phyloP scores from a whole-genome alignment of 2,329 filamentous ascomycete species.

The Aspergillus cejpii region DNA sequence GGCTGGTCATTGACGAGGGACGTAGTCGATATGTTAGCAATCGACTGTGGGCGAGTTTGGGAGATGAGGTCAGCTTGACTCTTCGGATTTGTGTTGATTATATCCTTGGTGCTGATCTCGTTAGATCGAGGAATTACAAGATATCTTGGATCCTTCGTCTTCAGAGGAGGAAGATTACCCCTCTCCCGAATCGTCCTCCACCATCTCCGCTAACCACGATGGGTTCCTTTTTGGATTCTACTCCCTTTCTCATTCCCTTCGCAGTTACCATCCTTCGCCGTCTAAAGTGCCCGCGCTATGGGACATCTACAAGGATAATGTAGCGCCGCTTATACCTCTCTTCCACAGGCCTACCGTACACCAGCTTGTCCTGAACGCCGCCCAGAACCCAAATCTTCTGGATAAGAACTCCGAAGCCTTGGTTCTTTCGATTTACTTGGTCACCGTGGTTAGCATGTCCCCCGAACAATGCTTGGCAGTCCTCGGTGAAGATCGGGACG shows the following conservation, averaged over 20 bases:
- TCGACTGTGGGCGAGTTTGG: conserved; percentile 55
- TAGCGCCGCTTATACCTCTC: conserved; percentile 56
- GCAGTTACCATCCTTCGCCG: conserved; percentile 50
- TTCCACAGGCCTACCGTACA: conserved; percentile 52
- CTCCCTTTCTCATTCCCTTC: conserved; percentile 51
- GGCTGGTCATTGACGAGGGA: conserved; percentile 54
- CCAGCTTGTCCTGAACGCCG: conserved; percentile 46
- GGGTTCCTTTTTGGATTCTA: conserved; percentile 57
- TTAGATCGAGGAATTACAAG: conserved; percentile 56
- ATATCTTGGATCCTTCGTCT: conserved; percentile 52
- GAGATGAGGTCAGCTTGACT: conserved; percentile 47
- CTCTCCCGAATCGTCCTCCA: conserved; percentile 40
- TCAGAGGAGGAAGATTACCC: conserved; percentile 51
- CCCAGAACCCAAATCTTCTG: conserved; percentile 45
- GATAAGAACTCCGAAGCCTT: conserved; percentile 51
- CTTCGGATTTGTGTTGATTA: not conserved
- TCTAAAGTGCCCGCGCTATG: conserved; percentile 49
- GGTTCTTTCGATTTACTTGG: conserved; percentile 58
- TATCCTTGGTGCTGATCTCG: conserved; percentile 5
- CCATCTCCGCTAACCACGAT: conserved; percentile 44
- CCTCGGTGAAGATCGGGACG: conserved; percentile 48
- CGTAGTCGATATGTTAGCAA: conserved; percentile 57
- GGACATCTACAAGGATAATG: conserved; percentile 55
- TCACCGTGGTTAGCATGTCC: conserved; percentile 43
- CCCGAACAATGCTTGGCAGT: conserved; percentile 38